Conservation (phyloP, 1,284 basidiomycete species). For the Entoloma clypeatum region DNA sequence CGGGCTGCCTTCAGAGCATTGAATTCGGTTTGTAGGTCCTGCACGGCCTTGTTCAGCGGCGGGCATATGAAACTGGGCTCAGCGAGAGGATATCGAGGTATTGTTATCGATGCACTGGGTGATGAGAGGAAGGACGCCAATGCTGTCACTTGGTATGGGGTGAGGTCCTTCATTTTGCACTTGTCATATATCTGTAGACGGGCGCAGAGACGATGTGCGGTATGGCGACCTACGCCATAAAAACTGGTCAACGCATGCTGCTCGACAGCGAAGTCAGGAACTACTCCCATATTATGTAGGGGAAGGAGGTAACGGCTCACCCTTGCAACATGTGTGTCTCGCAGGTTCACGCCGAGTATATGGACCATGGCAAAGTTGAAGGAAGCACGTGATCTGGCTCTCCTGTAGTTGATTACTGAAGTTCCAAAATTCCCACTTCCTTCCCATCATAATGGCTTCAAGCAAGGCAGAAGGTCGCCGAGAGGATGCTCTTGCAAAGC, state of each 20-base stretch:
- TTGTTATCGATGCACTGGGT: slow-evolving; percentile 62
- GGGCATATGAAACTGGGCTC: slow-evolving; percentile 45
- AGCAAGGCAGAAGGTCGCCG: slow-evolving; percentile 73
- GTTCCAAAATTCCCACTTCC: slow-evolving; percentile 13
- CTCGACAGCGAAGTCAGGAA: slow-evolving; percentile 7
- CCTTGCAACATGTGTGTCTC: slow-evolving; percentile 64
- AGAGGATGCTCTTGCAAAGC: slow-evolving; percentile 76
- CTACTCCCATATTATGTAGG: too few relatives aligned
- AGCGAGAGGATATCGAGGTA: slow-evolving; percentile 63
- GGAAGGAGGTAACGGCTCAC: slow-evolving; percentile 48
- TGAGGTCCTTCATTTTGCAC: slow-evolving; percentile 72
- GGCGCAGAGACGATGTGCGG: slow-evolving; percentile 78
- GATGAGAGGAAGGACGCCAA: slow-evolving; percentile 88
- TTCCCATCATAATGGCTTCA: slow-evolving; percentile 48
- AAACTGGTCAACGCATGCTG: slow-evolving; percentile 83
- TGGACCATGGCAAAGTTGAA: slow-evolving; percentile 54
- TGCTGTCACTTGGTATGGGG: slow-evolving; percentile 76
- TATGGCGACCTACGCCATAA: slow-evolving; percentile 77
- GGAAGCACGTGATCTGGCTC: slow-evolving; percentile 11
- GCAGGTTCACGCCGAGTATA: slow-evolving; percentile 71
- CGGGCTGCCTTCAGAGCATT: slow-evolving; percentile 24
- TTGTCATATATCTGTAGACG: slow-evolving; percentile 84
- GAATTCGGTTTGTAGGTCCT: slow-evolving; percentile 41
- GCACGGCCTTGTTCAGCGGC: slow-evolving; percentile 40
- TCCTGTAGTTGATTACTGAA: slow-evolving; percentile 23